These are phyloP conservation scores for Cicer arietinum DNA, from an alignment of 306 rosid genomes.

Conservation along the genomic window DNA sequence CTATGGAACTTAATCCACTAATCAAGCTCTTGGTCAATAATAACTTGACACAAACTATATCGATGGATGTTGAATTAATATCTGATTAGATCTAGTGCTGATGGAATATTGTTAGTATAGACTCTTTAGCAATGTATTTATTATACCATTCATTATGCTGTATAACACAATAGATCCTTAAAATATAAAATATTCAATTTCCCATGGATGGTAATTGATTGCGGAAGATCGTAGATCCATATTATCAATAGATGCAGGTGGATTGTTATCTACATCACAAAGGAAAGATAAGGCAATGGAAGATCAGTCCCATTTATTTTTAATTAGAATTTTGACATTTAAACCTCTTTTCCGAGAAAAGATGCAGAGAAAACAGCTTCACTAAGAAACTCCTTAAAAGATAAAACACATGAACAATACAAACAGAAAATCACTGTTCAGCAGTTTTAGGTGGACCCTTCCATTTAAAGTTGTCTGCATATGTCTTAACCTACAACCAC, in stretches of 20 bases:
- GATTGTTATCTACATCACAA: slow-evolving; percentile 17
- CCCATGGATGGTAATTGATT: neutral
- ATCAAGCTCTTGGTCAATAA: no score
- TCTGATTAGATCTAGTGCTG: no score
- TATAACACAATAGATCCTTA: no score
- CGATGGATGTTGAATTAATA: no score
- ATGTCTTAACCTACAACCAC: slow-evolving; percentile 69
- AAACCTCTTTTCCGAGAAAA: slow-evolving; percentile 41
- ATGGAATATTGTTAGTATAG: no score
- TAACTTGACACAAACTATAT: no score
- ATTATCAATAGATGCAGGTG: slow-evolving; percentile 27
- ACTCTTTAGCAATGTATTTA: no score
- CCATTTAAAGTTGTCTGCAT: slow-evolving; percentile 97
- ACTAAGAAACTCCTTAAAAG: slow-evolving; percentile 38
- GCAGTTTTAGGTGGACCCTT: slow-evolving; percentile 77
- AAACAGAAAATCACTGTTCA: slow-evolving; percentile 53
- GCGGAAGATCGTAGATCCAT: neutral
- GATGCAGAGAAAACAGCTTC: slow-evolving; percentile 48
- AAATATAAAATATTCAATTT: neutral
- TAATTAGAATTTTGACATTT: slow-evolving; percentile 42
- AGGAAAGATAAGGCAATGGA: slow-evolving; percentile 35
- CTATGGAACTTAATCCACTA: no score
- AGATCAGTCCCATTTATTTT: slow-evolving; percentile 58
- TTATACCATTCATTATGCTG: no score
- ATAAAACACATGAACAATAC: slow-evolving; percentile 40